These are phyloP conservation scores for Phytophthora vignae DNA, from an alignment of 352 stramenopile genomes.

Conservation along the genomic window DNA sequence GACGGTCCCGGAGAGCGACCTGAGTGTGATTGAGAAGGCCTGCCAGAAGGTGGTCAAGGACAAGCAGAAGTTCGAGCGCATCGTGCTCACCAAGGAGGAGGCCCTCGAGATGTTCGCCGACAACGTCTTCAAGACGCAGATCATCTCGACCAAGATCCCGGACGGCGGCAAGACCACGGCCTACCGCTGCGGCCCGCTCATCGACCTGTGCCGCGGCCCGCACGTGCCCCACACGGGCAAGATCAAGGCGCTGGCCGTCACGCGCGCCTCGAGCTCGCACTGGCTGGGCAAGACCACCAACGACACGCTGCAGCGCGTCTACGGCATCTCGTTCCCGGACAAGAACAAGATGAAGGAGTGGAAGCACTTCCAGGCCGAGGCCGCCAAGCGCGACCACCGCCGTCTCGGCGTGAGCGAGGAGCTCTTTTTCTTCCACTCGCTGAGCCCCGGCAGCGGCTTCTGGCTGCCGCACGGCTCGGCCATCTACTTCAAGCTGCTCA, in stretches of 20 bases:
- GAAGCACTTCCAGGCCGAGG: slow-evolving; percentile 96
- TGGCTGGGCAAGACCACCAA: slow-evolving; percentile 98
- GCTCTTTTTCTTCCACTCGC: slow-evolving; percentile 95
- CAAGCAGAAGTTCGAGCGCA: slow-evolving; percentile 98
- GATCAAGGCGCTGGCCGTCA: slow-evolving; percentile 96
- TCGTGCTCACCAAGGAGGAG: slow-evolving; percentile 99
- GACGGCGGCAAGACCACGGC: slow-evolving; percentile 97
- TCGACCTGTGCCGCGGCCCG: slow-evolving; percentile 98
- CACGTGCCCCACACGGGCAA: slow-evolving; percentile 97
- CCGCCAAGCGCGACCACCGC: slow-evolving; percentile 97
- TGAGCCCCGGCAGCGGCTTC: slow-evolving; percentile 96
- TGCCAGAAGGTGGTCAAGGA: slow-evolving; percentile 95
- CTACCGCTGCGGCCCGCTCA: slow-evolving; percentile 97
- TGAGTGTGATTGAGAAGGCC: slow-evolving; percentile 92
- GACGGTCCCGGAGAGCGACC: slow-evolving; percentile 76
- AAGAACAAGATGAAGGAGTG: slow-evolving; percentile 98
- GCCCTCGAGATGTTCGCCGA: slow-evolving; percentile 98
- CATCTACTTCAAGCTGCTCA: slow-evolving; percentile 98
- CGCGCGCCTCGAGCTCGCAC: slow-evolving; percentile 95
- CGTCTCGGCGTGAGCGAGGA: slow-evolving; percentile 94
- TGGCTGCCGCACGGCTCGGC: slow-evolving; percentile 96
- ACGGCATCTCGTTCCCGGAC: slow-evolving; percentile 98
- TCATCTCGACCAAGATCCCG: slow-evolving; percentile 97
- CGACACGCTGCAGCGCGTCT: slow-evolving; percentile 97
- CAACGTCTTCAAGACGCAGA: slow-evolving; percentile 98